phyloP scores from a whole-genome alignment of 306 rosid species.

The Nissolia schottii region DNA sequence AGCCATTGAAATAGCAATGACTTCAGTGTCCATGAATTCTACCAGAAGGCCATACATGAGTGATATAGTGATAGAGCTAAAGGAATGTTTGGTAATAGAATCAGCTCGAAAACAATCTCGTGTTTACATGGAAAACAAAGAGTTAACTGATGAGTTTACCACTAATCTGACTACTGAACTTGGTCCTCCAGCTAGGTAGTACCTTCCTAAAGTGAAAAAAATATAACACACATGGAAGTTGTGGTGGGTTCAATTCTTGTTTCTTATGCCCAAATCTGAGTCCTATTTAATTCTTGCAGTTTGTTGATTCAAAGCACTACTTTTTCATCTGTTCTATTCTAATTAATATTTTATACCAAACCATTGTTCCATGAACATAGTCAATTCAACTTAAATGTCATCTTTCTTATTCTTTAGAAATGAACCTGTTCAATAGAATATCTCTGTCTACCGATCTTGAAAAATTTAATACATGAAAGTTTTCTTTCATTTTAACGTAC shows the following conservation, averaged over 20 bases:
- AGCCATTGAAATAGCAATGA: slow-evolving; percentile 46
- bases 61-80: slow-evolving; percentile 29
- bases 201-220: background rate
- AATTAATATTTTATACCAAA: too few relatives aligned
- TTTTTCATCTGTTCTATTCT: too few relatives aligned
- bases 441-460: too few relatives aligned
- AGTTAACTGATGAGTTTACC: background rate
- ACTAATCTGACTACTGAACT: background rate
- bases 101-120: background rate
- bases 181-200: slow-evolving; percentile 10
- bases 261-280: background rate
- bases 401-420: too few relatives aligned
- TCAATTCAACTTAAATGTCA: too few relatives aligned
- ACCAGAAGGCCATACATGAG: slow-evolving; percentile 46
- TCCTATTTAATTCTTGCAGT: too few relatives aligned
- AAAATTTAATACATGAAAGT: too few relatives aligned
- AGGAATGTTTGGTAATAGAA: slow-evolving; percentile 30
- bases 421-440: too few relatives aligned
- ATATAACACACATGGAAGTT: background rate
- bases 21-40: slow-evolving; percentile 29
- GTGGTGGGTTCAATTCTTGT: slow-evolving; percentile 1
- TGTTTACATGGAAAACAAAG: background rate
- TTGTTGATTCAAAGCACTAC: too few relatives aligned
- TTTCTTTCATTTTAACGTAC: too few relatives aligned
- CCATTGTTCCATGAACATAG: too few relatives aligned